A percentile compares a stretch with the other conserved stretches of the same genome.
phyloP scores from a whole-genome alignment of 2,329 filamentous ascomycete species.

The Aspergillus clavatus region DNA sequence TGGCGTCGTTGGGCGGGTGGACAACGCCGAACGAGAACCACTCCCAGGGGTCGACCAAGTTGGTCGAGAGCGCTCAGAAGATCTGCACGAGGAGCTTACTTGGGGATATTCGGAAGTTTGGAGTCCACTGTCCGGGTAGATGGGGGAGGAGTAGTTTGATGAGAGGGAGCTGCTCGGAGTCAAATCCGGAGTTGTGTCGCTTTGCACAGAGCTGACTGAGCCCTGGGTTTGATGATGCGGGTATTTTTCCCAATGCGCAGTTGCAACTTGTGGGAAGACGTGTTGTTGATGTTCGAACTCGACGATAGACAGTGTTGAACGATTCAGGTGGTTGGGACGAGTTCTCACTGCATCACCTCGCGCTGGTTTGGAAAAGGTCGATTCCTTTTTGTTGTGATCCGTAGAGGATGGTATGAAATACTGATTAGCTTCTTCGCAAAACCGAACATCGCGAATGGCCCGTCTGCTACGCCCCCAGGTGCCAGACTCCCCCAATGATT shows the following conservation, averaged over 20 bases:
- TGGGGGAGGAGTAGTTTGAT: conserved; percentile 29
- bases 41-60: conserved; percentile 16
- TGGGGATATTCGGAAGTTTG: conserved; percentile 27
- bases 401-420: conserved; percentile 29
- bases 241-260: conserved; percentile 19
- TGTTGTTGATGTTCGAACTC: conserved; percentile 28
- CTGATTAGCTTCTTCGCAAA: conserved; percentile 25
- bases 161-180: conserved; percentile 40
- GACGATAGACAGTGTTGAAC: conserved; percentile 28
- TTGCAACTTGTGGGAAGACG: conserved; percentile 24
- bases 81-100: conserved; percentile 18
- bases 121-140: conserved; percentile 26
- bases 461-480: conserved; percentile 22
- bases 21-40: conserved; percentile 17
- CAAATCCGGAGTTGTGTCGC: conserved; percentile 33
- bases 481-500: conserved; percentile 27
- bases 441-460: conserved; percentile 29
- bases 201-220: conserved; percentile 32
- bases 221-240: conserved; percentile 26
- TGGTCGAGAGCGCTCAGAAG: conserved; percentile 22
- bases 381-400: conserved; percentile 17
- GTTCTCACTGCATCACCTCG: conserved; percentile 11
- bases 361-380: conserved; percentile 6
- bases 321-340: conserved; percentile 16
- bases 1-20: conserved; percentile 21